Conservation (phyloP, 805 yeast species). For the Candida coquimbonensis region DNA sequence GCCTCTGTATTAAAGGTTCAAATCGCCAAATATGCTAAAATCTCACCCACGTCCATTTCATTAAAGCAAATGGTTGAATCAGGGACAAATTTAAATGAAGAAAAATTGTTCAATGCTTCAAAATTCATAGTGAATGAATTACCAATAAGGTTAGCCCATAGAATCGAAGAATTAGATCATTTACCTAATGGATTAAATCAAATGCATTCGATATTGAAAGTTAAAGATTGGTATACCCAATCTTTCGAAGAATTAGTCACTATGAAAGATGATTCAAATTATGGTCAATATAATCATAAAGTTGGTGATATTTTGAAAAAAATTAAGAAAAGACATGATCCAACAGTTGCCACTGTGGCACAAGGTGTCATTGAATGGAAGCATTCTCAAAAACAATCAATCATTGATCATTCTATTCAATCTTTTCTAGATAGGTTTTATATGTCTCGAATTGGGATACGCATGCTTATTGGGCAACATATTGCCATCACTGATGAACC, state of each 20-base stretch:
- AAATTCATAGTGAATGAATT: constrained; percentile 81
- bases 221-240: constrained; percentile 85
- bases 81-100: constrained; percentile 74
- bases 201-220: constrained; percentile 70
- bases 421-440: constrained; percentile 79
- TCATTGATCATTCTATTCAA: constrained; percentile 69
- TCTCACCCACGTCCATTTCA: constrained; percentile 79
- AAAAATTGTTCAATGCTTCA: constrained; percentile 73
- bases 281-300: constrained; percentile 57
- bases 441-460: constrained; percentile 85
- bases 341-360: constrained; percentile 87
- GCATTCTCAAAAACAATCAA: constrained; percentile 35
- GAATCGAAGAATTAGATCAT: constrained; percentile 76
- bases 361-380: constrained; percentile 93
- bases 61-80: constrained; percentile 87
- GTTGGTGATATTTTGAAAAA: constrained; percentile 61
- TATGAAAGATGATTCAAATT: constrained; percentile 30
- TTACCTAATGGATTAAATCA: constrained; percentile 69
- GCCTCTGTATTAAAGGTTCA: constrained; percentile 15
- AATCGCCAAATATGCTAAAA: constrained; percentile 46
- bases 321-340: constrained; percentile 83
- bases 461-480: constrained; percentile 94
- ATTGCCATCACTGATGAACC: constrained; percentile 74
- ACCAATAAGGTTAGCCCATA: constrained; percentile 78
- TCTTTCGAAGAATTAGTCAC: constrained; percentile 77